Conservation (phyloP, 495 filamentous ascomycete genomes). For the Penicillium coprophilum region DNA sequence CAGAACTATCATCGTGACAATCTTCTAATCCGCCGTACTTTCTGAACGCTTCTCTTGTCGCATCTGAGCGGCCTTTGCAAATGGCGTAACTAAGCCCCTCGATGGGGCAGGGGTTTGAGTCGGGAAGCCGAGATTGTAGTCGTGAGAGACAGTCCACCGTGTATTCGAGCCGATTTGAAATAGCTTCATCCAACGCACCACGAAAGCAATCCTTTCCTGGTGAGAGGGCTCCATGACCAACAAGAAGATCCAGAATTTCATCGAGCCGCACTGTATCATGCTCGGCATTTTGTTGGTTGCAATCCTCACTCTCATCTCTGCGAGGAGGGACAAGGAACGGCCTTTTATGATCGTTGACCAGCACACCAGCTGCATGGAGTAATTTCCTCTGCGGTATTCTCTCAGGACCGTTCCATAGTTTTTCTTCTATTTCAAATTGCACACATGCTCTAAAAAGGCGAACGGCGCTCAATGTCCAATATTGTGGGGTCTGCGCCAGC, state of each 20-base stretch:
- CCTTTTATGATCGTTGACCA: too few relatives aligned
- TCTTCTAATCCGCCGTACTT: too few relatives aligned
- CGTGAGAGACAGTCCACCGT: conserved; percentile 11
- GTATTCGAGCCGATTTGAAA: conserved; percentile 12
- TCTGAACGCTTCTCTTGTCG: too few relatives aligned
- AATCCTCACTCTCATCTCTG: too few relatives aligned
- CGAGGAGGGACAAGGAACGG: too few relatives aligned
- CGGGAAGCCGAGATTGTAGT: background rate
- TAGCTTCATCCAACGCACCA: conserved; percentile 8
- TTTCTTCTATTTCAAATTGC: conserved; percentile 7
- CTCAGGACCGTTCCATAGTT: background rate
- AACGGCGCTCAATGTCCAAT: conserved; percentile 4
- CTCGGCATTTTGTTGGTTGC: too few relatives aligned
- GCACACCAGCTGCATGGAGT: too few relatives aligned
- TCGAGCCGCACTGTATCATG: conserved; percentile 2
- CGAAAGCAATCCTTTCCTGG: background rate
- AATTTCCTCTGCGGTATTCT: too few relatives aligned
- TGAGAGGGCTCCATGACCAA: background rate
- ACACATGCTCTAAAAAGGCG: conserved; percentile 12
- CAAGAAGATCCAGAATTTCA: conserved; percentile 8
- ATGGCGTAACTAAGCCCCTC: too few relatives aligned
- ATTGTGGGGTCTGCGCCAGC: conserved; percentile 17
- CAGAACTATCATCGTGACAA: too few relatives aligned
- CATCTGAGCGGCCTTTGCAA: conserved; percentile 2
- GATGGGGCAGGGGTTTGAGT: too few relatives aligned